phyloP scores from a whole-genome alignment of 495 filamentous ascomycete genomes.

The Podospora appendiculata region DNA sequence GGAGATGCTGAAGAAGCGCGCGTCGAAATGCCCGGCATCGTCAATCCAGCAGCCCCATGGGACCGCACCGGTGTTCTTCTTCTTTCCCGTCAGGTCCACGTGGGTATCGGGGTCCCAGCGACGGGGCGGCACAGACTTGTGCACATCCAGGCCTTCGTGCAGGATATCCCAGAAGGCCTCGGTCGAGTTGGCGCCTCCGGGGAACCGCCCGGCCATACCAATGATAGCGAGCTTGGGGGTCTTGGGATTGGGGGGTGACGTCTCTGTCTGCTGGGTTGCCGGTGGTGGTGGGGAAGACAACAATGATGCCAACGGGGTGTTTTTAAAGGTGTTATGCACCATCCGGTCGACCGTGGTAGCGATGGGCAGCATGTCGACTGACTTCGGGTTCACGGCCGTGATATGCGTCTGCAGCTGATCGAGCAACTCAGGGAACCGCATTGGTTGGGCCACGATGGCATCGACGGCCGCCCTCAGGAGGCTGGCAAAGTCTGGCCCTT shows the following conservation, averaged over 20 bases:
- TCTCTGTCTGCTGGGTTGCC: neutral
- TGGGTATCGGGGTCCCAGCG: conserved; percentile 68
- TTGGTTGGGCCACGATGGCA: neutral
- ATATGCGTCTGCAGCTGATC: neutral
- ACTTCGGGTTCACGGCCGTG: neutral
- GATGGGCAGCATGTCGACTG: neutral
- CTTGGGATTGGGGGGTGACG: conserved; percentile 13
- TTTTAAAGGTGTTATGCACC: neutral
- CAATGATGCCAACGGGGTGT: neutral
- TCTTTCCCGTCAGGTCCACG: conserved; percentile 60
- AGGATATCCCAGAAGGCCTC: conserved; percentile 63
- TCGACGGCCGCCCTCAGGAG: neutral
- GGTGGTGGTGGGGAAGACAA: neutral
- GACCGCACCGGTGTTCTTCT: conserved; percentile 65
- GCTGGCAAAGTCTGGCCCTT: conserved; percentile 15
- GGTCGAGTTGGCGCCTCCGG: conserved; percentile 46
- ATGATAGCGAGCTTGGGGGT: conserved; percentile 55
- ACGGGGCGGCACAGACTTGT: conserved; percentile 50
- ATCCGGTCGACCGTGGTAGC: neutral
- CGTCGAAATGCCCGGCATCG: conserved; percentile 70
- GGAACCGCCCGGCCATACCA: conserved; percentile 63
- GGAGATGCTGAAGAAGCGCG: conserved; percentile 86
- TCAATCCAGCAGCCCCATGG: conserved; percentile 79
- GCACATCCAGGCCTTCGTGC: conserved; percentile 49
- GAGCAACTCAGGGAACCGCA: neutral